These are phyloP conservation scores for Castanea sativa DNA, from an alignment of 306 rosid species.

Conservation along the genomic window DNA sequence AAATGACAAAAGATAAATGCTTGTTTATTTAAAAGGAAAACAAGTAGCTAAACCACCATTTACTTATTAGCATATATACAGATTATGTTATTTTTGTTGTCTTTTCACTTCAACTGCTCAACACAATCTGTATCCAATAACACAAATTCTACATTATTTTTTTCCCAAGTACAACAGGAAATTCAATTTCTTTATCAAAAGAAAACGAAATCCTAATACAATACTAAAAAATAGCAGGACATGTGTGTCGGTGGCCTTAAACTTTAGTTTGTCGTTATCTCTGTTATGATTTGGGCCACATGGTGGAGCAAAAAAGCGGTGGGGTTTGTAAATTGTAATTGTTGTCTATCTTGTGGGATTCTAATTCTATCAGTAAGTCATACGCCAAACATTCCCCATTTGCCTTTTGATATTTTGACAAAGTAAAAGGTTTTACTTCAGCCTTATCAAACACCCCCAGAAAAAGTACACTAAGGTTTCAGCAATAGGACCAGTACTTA, in stretches of 20 bases:
- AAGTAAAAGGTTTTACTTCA: neutral
- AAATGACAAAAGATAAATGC: no score
- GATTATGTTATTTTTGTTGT: neutral
- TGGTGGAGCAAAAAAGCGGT: neutral
- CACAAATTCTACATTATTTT: neutral
- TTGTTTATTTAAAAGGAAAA: no score
- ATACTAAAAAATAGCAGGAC: neutral
- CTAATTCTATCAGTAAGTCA: neutral
- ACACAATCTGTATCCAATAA: neutral
- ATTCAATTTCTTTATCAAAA: neutral
- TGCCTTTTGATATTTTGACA: neutral
- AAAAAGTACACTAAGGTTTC: neutral
- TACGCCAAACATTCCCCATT: neutral
- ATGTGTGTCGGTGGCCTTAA: neutral
- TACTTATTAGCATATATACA: no score
- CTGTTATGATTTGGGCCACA: constrained; percentile 1
- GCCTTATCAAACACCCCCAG: neutral
- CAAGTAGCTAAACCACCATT: no score
- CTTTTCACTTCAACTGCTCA: neutral
- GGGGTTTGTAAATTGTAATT: neutral
- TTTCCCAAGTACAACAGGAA: no score
- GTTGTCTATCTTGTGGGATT: neutral
- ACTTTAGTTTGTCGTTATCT: neutral
- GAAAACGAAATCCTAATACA: neutral
- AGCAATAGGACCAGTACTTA: neutral